Percentiles rank a stretch among this genome's conserved stretches.
phyloP scores from a whole-genome alignment of 306 rosid species.

The Parietaria judaica region DNA sequence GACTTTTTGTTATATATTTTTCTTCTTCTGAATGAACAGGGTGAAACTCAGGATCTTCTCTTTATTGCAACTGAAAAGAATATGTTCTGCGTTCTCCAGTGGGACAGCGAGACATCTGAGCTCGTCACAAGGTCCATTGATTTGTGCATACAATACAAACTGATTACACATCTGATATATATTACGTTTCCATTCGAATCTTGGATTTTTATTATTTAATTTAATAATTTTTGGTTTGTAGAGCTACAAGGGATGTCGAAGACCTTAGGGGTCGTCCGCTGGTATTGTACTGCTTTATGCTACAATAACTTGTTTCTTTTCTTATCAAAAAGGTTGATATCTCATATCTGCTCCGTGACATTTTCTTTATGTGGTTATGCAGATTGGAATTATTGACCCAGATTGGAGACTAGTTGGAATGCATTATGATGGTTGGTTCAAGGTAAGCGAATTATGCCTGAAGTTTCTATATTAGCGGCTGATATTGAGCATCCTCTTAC shows the following conservation, averaged over 20 bases:
- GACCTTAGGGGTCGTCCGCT: constrained; percentile 98
- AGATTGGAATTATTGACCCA: constrained; percentile 99
- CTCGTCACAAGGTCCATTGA: constrained; percentile 63
- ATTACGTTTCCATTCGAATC: neutral
- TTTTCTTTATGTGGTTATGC: constrained; percentile 21
- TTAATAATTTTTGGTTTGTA: constrained; percentile 23
- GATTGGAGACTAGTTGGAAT: constrained; percentile 95
- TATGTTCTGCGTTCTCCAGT: constrained; percentile 94
- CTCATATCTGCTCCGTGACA: constrained; percentile 8
- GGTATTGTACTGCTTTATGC: constrained; percentile 35
- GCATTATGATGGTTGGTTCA: constrained; percentile 94
- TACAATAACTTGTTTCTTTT: neutral
- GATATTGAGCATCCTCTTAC: too few relatives aligned
- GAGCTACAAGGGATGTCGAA: constrained; percentile 98
- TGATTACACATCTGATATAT: too few relatives aligned
- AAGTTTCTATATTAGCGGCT: too few relatives aligned
- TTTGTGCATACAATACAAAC: too few relatives aligned
- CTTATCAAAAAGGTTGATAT: constrained; percentile 1
- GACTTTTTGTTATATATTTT: neutral
- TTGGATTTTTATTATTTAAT: too few relatives aligned
- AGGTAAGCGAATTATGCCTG: constrained; percentile 40
- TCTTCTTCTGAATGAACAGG: constrained; percentile 37
- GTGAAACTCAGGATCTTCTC: constrained; percentile 84
- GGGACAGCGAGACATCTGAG: constrained; percentile 81
- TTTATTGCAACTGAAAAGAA: constrained; percentile 95